These are phyloP conservation scores for Biscogniauxia sp. DNA, from an alignment of 2,329 filamentous ascomycete genomes.

Conservation along the genomic window DNA sequence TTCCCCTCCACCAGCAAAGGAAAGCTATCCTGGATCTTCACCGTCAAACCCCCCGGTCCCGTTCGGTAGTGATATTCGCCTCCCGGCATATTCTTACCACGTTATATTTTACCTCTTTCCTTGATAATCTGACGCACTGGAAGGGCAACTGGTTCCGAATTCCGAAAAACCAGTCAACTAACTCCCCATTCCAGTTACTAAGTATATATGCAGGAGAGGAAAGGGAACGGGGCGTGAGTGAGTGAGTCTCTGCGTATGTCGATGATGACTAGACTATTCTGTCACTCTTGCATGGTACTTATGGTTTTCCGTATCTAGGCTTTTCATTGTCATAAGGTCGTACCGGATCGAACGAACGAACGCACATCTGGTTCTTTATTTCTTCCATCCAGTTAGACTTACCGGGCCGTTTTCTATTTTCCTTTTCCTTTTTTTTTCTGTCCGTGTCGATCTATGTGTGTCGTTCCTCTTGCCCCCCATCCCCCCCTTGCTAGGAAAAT, in stretches of 20 bases:
- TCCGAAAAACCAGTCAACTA: not conserved
- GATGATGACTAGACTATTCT: not conserved
- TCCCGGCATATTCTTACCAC: not conserved
- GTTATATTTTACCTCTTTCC: not conserved
- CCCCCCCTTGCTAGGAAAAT: not conserved
- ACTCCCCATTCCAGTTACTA: not conserved
- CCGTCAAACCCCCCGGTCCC: not conserved
- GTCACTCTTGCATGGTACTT: not conserved
- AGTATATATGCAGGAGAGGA: not conserved
- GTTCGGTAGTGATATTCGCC: slow-evolving; percentile 1
- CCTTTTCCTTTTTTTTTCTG: not conserved
- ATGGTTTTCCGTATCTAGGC: not conserved
- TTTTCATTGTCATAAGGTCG: not conserved
- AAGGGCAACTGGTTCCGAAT: not conserved
- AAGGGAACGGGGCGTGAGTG: too few species aligned
- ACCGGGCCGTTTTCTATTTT: not conserved
- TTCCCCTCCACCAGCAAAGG: not conserved
- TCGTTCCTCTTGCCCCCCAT: too few species aligned
- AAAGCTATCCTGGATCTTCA: not conserved
- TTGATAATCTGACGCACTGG: not conserved
- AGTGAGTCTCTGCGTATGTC: not conserved
- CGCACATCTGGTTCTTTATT: not conserved
- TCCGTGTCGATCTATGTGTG: not conserved
- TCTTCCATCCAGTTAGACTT: not conserved
- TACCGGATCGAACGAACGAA: not conserved